Conservation (phyloP, 2,329 filamentous ascomycete genomes). For the Cytospora leucostoma region DNA sequence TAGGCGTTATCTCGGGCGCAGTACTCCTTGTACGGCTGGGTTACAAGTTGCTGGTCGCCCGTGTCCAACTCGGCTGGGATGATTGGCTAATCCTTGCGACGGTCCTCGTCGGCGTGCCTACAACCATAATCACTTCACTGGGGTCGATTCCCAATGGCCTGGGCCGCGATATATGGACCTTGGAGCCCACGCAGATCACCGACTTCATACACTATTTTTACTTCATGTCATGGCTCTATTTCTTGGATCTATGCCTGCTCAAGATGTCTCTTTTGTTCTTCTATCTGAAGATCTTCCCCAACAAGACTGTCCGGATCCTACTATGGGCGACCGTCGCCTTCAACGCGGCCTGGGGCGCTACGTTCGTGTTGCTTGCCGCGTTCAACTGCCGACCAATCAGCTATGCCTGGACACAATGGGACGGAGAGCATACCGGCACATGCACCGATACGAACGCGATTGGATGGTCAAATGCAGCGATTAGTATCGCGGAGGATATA, state of each 20-base stretch:
- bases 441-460: slow-evolving; percentile 54
- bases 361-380: slow-evolving; percentile 46
- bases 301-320: slow-evolving; percentile 13
- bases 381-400: slow-evolving; percentile 55
- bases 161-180: slow-evolving; percentile 30
- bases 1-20: slow-evolving; percentile 39
- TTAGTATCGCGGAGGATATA: slow-evolving; percentile 46
- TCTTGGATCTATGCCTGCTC: slow-evolving; percentile 23
- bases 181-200: slow-evolving; percentile 28
- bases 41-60: slow-evolving; percentile 37
- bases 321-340: slow-evolving; percentile 23
- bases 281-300: slow-evolving; percentile 27
- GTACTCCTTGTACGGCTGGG: slow-evolving; percentile 43
- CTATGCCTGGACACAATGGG: slow-evolving; percentile 57
- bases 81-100: slow-evolving; percentile 39
- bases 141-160: slow-evolving; percentile 42
- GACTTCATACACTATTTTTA: slow-evolving; percentile 43
- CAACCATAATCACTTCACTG: slow-evolving; percentile 36
- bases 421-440: slow-evolving; percentile 46
- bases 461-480: slow-evolving; percentile 52
- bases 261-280: slow-evolving; percentile 27
- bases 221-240: slow-evolving; percentile 38
- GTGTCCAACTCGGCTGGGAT: slow-evolving; percentile 38
- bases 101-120: slow-evolving; percentile 34
- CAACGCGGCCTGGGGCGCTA: slow-evolving; percentile 35